A percentile compares a stretch with the other conserved stretches of the same genome.
These are phyloP conservation scores for Paxillus rubicundulus DNA, from an alignment of 768 basidiomycete species.

Conservation along the genomic window DNA sequence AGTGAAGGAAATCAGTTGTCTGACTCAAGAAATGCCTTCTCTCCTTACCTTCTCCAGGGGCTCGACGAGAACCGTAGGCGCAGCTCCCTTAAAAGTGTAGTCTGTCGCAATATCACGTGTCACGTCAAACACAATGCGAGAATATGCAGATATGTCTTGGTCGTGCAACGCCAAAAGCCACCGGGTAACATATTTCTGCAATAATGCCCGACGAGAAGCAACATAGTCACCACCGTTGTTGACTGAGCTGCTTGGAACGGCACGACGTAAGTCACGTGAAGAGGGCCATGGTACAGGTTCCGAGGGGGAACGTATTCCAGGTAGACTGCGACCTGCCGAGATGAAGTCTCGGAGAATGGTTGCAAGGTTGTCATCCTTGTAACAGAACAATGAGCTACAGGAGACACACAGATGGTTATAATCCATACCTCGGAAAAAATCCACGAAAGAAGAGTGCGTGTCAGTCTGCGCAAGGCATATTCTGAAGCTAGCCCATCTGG, in stretches of 20 bases:
- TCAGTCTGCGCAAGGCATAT: constrained; percentile 63
- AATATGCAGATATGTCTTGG: constrained; percentile 54
- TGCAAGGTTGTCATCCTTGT: constrained; percentile 65
- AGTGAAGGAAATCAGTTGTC: neutral
- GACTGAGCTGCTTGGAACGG: constrained; percentile 37
- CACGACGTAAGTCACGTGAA: constrained; percentile 23
- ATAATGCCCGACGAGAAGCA: constrained; percentile 51
- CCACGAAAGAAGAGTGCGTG: constrained; percentile 61
- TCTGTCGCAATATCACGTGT: constrained; percentile 44
- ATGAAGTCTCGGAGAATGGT: constrained; percentile 67
- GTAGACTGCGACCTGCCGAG: constrained; percentile 53
- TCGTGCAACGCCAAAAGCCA: constrained; percentile 74
- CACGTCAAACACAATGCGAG: constrained; percentile 49
- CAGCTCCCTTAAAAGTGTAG: neutral
- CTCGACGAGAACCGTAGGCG: neutral
- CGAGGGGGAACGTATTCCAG: constrained; percentile 54
- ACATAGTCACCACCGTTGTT: constrained; percentile 74
- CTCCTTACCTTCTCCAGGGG: neutral
- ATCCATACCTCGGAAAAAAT: constrained; percentile 64
- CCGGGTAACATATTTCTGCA: constrained; percentile 53
- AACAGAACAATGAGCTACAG: constrained; percentile 1
- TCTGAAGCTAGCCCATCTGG: constrained; percentile 71
- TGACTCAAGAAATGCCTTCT: neutral
- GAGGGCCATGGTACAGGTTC: constrained; percentile 58
- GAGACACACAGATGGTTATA: neutral